A percentile compares a stretch with the other conserved stretches of the same genome.
Evolutionary conservation across 2,329 filamentous ascomycete genomes (phyloP).

Genomic region (Elsinoe fawcettii): DNA sequence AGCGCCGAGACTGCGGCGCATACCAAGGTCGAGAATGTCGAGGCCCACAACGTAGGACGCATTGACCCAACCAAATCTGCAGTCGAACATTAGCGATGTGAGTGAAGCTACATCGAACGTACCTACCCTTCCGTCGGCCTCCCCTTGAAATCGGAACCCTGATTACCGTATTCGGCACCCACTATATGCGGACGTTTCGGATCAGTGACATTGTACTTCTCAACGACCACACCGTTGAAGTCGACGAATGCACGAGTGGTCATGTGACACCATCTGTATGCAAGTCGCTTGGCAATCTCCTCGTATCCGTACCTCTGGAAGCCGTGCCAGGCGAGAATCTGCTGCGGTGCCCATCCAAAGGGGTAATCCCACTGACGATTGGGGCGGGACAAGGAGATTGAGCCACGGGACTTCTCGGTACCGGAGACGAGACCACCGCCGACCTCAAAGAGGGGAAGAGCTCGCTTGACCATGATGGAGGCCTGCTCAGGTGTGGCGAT

Average conservation of each 20-base stretch:
- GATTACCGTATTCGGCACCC: conserved; percentile 95
- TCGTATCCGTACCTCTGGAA: conserved; percentile 85
- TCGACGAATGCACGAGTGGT: conserved; percentile 97
- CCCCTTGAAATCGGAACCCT: conserved; percentile 89
- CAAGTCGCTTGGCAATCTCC: conserved; percentile 78
- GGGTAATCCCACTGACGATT: conserved; percentile 99
- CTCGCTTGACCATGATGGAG: conserved; percentile 69
- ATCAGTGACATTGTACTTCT: conserved; percentile 96
- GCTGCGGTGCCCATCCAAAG: conserved; percentile 96
- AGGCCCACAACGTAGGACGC: conserved; percentile 94
- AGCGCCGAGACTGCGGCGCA: conserved; percentile 79
- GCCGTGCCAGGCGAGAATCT: conserved; percentile 95
- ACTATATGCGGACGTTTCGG: conserved; percentile 87
- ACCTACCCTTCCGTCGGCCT: conserved; percentile 92
- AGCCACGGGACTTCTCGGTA: conserved; percentile 79
- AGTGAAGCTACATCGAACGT: neutral
- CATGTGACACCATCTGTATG: conserved; percentile 98
- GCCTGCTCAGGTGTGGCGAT: conserved; percentile 80
- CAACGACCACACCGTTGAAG: conserved; percentile 95
- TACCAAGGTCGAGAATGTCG: conserved; percentile 79
- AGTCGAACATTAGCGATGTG: neutral
- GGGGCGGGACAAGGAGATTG: conserved; percentile 69
- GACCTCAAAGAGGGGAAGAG: conserved; percentile 79
- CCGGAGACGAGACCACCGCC: conserved; percentile 83
- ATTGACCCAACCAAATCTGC: conserved; percentile 96